Evolutionary conservation across 1,284 basidiomycete species (phyloP).

Genomic region (Apiotrichum veenhuisii): DNA sequence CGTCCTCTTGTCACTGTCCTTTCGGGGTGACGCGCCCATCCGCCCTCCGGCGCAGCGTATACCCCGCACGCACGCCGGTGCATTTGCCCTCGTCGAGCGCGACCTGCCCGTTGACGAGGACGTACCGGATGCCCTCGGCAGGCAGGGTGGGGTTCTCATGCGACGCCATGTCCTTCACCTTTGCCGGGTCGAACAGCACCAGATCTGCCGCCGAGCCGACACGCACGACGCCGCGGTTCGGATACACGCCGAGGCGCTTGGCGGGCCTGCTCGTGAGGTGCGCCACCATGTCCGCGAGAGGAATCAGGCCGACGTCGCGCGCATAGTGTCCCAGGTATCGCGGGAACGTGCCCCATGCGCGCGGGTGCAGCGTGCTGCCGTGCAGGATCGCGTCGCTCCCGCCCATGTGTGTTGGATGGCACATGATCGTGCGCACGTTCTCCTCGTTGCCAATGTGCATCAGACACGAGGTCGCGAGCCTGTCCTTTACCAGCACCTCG

Average conservation of each 20-base stretch:
- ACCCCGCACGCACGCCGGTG: constrained; percentile 34
- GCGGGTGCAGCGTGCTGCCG: constrained; percentile 33
- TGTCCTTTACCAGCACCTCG: constrained; percentile 39
- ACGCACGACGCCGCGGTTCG: constrained; percentile 33
- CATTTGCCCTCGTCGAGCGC: constrained; percentile 36
- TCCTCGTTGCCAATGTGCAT: constrained; percentile 48
- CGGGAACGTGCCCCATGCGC: constrained; percentile 44
- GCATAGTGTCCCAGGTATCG: constrained; percentile 41
- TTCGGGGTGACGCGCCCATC: constrained; percentile 38
- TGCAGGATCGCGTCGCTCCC: constrained; percentile 45
- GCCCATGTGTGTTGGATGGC: constrained; percentile 36
- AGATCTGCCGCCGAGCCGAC: constrained; percentile 42
- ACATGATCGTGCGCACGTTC: constrained; percentile 45
- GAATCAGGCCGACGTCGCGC: constrained; percentile 27
- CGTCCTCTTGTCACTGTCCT: not conserved
- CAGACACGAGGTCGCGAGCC: constrained; percentile 38
- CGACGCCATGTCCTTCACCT: constrained; percentile 34
- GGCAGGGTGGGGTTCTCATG: constrained; percentile 31
- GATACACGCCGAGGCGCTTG: constrained; percentile 40
- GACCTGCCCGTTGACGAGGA: constrained; percentile 42
- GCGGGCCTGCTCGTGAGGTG: constrained; percentile 47
- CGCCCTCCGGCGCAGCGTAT: constrained; percentile 47
- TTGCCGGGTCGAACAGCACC: constrained; percentile 41
- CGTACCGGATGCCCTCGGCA: constrained; percentile 35
- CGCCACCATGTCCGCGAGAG: constrained; percentile 37